Evolutionary conservation across 2,329 filamentous ascomycete genomes (phyloP).

Genomic region (Penicillium vulpinum): DNA sequence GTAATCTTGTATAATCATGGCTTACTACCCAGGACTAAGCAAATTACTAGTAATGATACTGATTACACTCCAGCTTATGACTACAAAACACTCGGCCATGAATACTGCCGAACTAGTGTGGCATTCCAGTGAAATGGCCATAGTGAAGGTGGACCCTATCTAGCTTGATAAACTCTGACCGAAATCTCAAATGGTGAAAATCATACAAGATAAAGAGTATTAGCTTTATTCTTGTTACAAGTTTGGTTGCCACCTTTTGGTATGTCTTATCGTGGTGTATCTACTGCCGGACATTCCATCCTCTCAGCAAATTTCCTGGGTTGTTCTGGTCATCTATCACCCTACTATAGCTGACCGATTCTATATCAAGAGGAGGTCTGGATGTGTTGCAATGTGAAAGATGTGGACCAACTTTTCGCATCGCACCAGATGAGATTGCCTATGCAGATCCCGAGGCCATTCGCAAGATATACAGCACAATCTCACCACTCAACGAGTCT

Average conservation of each 20-base stretch:
- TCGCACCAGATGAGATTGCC: not conserved
- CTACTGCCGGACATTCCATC: not conserved
- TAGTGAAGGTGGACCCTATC: not conserved
- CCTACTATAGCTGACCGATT: not conserved
- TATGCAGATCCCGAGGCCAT: not conserved
- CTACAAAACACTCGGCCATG: not conserved
- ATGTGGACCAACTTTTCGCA: not conserved
- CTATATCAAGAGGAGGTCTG: not conserved
- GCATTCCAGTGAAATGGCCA: not conserved
- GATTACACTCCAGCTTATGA: not conserved
- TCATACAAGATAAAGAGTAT: not conserved
- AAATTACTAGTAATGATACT: not conserved
- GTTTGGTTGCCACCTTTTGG: not conserved
- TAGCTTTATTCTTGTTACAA: not conserved
- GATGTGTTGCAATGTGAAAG: not conserved
- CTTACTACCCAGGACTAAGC: not conserved
- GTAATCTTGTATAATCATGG: not conserved
- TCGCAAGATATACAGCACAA: not conserved
- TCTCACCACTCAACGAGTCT: not conserved
- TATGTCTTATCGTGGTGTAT: not conserved
- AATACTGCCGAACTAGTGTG: not conserved
- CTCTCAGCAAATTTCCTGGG: not conserved
- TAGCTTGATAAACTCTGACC: too few species aligned
- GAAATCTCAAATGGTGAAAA: not conserved
- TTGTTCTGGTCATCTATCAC: not conserved